Conservation (phyloP, 768 basidiomycete genomes). For the Crucibulum laeve region DNA sequence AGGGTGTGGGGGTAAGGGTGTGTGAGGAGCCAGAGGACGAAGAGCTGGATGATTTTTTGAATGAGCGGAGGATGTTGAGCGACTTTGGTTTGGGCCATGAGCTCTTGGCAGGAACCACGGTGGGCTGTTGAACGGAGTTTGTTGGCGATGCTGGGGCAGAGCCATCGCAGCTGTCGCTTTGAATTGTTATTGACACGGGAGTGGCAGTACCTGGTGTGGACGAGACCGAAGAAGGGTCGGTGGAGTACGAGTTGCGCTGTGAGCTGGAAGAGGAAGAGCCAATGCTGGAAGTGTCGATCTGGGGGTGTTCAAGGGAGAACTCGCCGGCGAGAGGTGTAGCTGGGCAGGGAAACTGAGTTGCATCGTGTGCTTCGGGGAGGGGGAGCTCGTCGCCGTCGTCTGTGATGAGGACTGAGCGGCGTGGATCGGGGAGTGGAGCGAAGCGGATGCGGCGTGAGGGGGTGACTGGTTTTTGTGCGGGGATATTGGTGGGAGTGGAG, state of each 20-base stretch:
- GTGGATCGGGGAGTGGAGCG: constrained; percentile 80
- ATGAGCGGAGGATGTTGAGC: constrained; percentile 19
- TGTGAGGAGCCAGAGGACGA: constrained; percentile 24
- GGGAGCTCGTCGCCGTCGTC: constrained; percentile 39
- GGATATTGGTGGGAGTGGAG: neutral
- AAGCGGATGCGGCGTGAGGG: constrained; percentile 56
- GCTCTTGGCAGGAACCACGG: neutral
- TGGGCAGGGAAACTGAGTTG: constrained; percentile 19
- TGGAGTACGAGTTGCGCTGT: constrained; percentile 20
- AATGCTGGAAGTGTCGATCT: constrained; percentile 11
- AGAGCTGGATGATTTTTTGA: constrained; percentile 20
- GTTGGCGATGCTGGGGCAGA: constrained; percentile 15
- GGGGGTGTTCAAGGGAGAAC: constrained; percentile 3
- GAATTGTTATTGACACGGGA: constrained; percentile 11
- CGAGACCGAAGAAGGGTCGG: constrained; percentile 17
- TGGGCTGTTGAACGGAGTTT: constrained; percentile 9
- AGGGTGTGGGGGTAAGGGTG: constrained; percentile 34
- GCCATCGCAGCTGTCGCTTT: constrained; percentile 12
- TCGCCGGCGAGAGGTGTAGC: constrained; percentile 8
- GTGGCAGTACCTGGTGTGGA: constrained; percentile 14
- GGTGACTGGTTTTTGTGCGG: neutral
- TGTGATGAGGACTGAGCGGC: constrained; percentile 40
- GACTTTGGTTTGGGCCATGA: constrained; percentile 20
- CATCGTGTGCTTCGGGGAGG: constrained; percentile 17
- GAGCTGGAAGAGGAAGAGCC: constrained; percentile 18